Conservation (phyloP, 1,139 yeast species). For the Suhomyces bokatorum region DNA sequence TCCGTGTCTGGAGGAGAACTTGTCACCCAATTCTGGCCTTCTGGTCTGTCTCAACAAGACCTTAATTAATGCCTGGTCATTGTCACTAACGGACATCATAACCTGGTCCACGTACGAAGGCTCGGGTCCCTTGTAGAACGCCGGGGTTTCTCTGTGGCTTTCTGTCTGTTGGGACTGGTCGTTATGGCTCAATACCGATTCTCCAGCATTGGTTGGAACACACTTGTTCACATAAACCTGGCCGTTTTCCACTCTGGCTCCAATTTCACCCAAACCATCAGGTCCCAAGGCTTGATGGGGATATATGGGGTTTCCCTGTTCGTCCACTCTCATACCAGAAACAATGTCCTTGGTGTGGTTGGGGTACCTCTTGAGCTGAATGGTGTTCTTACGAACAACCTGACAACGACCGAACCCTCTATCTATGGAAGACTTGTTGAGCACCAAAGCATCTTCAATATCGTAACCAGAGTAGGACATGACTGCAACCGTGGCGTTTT, state of each 20-base stretch:
- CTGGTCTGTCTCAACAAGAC: conserved; percentile 92
- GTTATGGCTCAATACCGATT: conserved; percentile 56
- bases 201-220: conserved; percentile 86
- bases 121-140: conserved; percentile 90
- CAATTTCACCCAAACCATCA: conserved; percentile 97
- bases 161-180: conserved; percentile 36
- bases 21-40: conserved; percentile 97
- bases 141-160: conserved; percentile 88
- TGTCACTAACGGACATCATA: conserved; percentile 94
- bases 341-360: conserved; percentile 91
- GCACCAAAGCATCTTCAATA: conserved; percentile 97
- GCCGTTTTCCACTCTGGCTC: conserved; percentile 85
- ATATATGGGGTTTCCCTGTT: conserved; percentile 74
- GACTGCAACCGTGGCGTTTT: conserved; percentile 97
- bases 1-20: conserved; percentile 95
- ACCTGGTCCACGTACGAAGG: conserved; percentile 95
- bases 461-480: conserved; percentile 99
- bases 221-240: conserved; percentile 92
- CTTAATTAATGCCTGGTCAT: conserved; percentile 91
- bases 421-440: conserved; percentile 89
- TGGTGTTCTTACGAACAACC: conserved; percentile 90
- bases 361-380: conserved; percentile 85
- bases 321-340: conserved; percentile 88
- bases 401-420: conserved; percentile 99
- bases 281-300: conserved; percentile 87